These are phyloP conservation scores for Trichomonascaceae sp. DNA, from an alignment of 1,139 yeast species.

Conservation along the genomic window DNA sequence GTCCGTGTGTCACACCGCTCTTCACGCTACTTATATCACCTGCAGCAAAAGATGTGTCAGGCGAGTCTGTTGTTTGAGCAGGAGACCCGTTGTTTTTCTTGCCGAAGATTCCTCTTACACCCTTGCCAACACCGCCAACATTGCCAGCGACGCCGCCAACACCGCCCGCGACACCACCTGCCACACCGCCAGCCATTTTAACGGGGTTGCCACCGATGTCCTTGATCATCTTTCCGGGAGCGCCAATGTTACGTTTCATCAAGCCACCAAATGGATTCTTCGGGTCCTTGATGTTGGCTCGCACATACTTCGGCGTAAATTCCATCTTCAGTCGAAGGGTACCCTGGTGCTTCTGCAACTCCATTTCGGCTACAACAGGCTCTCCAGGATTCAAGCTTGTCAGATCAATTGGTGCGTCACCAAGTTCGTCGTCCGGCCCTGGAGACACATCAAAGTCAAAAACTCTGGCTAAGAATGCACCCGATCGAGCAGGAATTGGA, in stretches of 20 bases:
- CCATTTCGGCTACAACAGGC: conserved; percentile 47
- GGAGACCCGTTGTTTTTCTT: conserved; percentile 22
- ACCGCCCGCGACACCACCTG: conserved; percentile 25
- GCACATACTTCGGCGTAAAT: conserved; percentile 66
- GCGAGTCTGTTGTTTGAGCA: conserved; percentile 16
- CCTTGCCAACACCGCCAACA: conserved; percentile 39
- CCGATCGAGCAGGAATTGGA: conserved; percentile 53
- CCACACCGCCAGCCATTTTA: conserved; percentile 21
- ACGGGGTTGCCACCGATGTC: conserved; percentile 24
- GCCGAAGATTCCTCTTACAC: conserved; percentile 25
- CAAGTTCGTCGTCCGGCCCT: conserved; percentile 74
- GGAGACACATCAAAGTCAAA: conserved; percentile 93
- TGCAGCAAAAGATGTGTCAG: conserved; percentile 13
- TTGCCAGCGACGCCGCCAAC: conserved; percentile 34
- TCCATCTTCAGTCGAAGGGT: conserved; percentile 49
- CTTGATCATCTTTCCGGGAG: conserved; percentile 22
- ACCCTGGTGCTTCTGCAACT: conserved; percentile 52
- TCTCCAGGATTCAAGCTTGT: conserved; percentile 54
- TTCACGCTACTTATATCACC: conserved; percentile 12
- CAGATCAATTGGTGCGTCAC: conserved; percentile 57
- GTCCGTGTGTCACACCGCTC: conserved; percentile 14
- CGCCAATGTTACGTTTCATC: conserved; percentile 10
- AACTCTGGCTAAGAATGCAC: conserved; percentile 52
- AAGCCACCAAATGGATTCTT: conserved; percentile 12
- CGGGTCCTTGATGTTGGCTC: conserved; percentile 34